A percentile compares a stretch with the other conserved stretches of the same genome.
Evolutionary conservation across 2,329 filamentous ascomycete genomes (phyloP).

Genomic region (Pseudopithomyces chartarum): DNA sequence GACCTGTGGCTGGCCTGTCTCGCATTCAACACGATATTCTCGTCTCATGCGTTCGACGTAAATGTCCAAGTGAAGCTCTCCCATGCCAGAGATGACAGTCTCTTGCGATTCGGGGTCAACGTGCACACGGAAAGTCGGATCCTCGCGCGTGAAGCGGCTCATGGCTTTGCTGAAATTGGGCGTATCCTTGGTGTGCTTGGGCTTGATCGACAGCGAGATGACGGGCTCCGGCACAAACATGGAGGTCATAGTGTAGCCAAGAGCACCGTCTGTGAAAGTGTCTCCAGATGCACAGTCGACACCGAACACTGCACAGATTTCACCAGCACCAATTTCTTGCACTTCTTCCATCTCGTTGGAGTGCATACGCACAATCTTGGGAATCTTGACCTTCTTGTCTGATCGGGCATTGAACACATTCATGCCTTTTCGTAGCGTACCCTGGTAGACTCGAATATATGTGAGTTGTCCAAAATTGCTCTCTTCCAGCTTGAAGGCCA

Average conservation of each 20-base stretch:
- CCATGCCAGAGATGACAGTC: slow-evolving; percentile 98
- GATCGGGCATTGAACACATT: slow-evolving; percentile 93
- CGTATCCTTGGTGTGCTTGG: slow-evolving; percentile 88
- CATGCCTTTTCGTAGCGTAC: slow-evolving; percentile 82
- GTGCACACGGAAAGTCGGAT: slow-evolving; percentile 94
- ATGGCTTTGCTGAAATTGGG: slow-evolving; percentile 98
- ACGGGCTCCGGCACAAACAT: slow-evolving; percentile 99
- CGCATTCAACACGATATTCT: slow-evolving; percentile 95
- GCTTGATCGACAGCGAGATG: slow-evolving; percentile 96
- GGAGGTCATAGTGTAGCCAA: slow-evolving; percentile 92
- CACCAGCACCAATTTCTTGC: slow-evolving; percentile 86
- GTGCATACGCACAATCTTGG: slow-evolving; percentile 98
- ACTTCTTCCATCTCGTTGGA: slow-evolving; percentile 99
- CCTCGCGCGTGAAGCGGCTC: slow-evolving; percentile 97
- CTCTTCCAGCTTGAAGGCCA: slow-evolving; percentile 99
- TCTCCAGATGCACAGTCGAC: slow-evolving; percentile 97
- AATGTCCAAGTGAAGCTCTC: slow-evolving; percentile 93
- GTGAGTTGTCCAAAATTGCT: slow-evolving; percentile 98
- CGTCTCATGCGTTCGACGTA: slow-evolving; percentile 96
- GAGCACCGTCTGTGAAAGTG: slow-evolving; percentile 91
- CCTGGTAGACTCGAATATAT: slow-evolving; percentile 98
- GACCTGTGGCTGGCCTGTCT: slow-evolving; percentile 95
- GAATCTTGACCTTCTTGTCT: slow-evolving; percentile 95
- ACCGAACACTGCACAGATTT: slow-evolving; percentile 98
- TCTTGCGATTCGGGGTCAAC: slow-evolving; percentile 92